A percentile compares a stretch with the other conserved stretches of the same genome.
These are phyloP conservation scores for Oryza coarctata DNA, from an alignment of 176 grass and related monocot genomes.

Conservation along the genomic window DNA sequence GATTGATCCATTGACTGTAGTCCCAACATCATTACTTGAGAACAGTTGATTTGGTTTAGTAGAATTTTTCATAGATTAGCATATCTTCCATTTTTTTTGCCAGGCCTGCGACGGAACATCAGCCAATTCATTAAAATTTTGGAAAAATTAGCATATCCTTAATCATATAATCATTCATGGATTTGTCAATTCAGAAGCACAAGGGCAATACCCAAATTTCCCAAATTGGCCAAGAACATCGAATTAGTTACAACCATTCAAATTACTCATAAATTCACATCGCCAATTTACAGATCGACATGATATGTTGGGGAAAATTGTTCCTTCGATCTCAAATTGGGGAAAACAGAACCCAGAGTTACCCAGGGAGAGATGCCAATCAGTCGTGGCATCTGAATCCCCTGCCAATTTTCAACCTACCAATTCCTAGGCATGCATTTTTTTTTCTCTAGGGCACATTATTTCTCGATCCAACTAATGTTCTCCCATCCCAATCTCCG, in stretches of 20 bases:
- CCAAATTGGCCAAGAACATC: neutral
- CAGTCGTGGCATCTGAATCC: neutral
- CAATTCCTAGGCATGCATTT: neutral
- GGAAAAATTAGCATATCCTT: neutral
- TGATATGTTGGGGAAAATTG: neutral
- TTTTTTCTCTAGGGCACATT: neutral
- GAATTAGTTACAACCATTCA: neutral
- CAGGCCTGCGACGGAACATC: no score
- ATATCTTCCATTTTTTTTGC: no score
- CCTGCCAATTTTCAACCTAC: neutral
- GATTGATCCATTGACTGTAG: neutral
- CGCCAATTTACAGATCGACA: neutral
- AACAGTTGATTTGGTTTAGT: neutral
- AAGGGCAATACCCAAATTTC: neutral
- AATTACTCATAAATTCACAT: neutral
- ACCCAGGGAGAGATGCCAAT: constrained; percentile 10
- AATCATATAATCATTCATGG: neutral
- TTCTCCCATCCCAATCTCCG: constrained; percentile 1
- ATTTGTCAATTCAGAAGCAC: neutral
- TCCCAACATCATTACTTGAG: neutral
- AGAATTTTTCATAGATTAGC: neutral
- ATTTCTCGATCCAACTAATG: neutral
- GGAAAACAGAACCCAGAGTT: constrained; percentile 3
- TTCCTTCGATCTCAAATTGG: neutral
- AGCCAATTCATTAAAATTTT: no score